Evolutionary conservation across 2,329 filamentous ascomycete genomes (phyloP).

Genomic region (Colletotrichum tropicale): DNA sequence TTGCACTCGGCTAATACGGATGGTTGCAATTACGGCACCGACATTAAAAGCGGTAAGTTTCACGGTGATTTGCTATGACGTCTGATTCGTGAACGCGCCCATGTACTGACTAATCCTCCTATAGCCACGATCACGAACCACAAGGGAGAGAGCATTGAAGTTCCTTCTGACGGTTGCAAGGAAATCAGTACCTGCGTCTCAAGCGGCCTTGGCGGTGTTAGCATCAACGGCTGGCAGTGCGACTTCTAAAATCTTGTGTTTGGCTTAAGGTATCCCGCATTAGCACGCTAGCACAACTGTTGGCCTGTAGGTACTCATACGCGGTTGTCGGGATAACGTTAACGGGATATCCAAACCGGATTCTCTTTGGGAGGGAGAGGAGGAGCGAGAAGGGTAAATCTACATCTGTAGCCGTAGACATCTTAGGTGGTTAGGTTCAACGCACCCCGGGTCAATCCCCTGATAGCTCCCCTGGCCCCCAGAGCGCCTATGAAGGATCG

Average conservation of each 20-base stretch:
- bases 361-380: neutral
- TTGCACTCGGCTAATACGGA: neutral
- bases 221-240: neutral
- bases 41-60: neutral
- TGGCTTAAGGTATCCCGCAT: neutral
- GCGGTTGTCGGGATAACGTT: neutral
- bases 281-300: neutral
- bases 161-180: neutral
- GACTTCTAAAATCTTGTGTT: neutral
- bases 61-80: neutral
- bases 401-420: neutral
- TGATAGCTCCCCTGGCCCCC: neutral
- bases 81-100: neutral
- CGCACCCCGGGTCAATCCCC: neutral
- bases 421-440: neutral
- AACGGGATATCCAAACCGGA: neutral
- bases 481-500: neutral
- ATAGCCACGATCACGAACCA: neutral
- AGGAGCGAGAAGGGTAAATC: neutral
- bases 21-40: neutral
- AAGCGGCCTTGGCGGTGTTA: neutral
- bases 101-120: neutral
- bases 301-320: neutral
- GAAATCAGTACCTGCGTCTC: neutral
- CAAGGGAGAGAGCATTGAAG: neutral